phyloP scores from a whole-genome alignment of 202 grass and related monocot genomes.

The Brachypodium distachyon region DNA sequence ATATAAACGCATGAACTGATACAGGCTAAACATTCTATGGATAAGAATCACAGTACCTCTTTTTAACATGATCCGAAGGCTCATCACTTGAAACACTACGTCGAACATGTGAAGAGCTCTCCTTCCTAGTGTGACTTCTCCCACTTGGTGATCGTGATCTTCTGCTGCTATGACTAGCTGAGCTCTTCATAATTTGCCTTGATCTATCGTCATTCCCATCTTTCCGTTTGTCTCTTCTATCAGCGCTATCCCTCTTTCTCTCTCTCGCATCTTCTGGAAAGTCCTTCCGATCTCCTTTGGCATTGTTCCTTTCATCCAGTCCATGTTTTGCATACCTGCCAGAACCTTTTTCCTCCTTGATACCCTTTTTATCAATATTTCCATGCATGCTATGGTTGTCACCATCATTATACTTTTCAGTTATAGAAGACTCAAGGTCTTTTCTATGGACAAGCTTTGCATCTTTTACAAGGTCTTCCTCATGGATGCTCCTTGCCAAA shows the following conservation, averaged over 20 bases:
- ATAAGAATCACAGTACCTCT: slow-evolving; percentile 29
- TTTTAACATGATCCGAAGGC: slow-evolving; percentile 65
- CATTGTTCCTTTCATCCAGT: slow-evolving; percentile 26
- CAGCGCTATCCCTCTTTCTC: slow-evolving; percentile 42
- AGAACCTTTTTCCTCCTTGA: slow-evolving; percentile 50
- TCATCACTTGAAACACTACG: slow-evolving; percentile 61
- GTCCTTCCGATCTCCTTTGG: slow-evolving; percentile 43
- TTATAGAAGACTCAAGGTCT: slow-evolving; percentile 29
- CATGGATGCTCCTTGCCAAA: slow-evolving; percentile 39
- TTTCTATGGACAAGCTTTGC: slow-evolving; percentile 25
- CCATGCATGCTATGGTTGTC: slow-evolving; percentile 32
- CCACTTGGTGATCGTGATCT: slow-evolving; percentile 57
- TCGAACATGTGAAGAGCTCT: slow-evolving; percentile 47
- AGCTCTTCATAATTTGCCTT: slow-evolving; percentile 33
- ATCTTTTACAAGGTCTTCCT: slow-evolving; percentile 31
- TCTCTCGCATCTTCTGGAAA: slow-evolving; percentile 45
- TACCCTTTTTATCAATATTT: slow-evolving; percentile 45
- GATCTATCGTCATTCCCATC: slow-evolving; percentile 34
- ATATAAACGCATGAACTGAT: slow-evolving; percentile 24
- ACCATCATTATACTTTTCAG: slow-evolving; percentile 31
- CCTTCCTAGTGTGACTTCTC: slow-evolving; percentile 43
- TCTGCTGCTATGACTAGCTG: slow-evolving; percentile 41
- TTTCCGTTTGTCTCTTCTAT: slow-evolving; percentile 48
- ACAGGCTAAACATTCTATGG: not conserved
- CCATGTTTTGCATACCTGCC: slow-evolving; percentile 18